phyloP scores from a whole-genome alignment of 345 rosid species.

The Anacardium occidentale region DNA sequence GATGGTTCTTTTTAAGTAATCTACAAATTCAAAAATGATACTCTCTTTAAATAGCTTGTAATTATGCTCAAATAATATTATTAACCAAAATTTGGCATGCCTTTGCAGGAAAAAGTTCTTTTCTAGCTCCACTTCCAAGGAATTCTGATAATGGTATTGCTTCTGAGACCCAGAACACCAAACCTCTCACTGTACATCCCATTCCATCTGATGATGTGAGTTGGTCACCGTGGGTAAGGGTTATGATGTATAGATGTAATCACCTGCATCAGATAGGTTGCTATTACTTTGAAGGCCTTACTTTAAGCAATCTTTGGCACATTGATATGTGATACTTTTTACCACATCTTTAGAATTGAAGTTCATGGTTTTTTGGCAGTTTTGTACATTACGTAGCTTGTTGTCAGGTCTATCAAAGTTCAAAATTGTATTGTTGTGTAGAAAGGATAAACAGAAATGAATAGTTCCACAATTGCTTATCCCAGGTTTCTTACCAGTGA shows the following conservation, averaged over 20 bases:
- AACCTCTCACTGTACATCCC: conserved; percentile 51
- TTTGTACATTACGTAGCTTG: neutral
- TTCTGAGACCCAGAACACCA: conserved; percentile 33
- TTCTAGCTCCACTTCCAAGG: conserved; percentile 57
- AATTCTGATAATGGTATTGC: conserved; percentile 39
- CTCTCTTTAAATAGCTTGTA: neutral
- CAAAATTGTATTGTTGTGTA: neutral
- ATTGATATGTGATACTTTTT: neutral
- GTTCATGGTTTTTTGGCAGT: neutral
- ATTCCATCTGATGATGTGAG: conserved; percentile 38
- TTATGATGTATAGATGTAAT: neutral
- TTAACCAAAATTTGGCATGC: conserved; percentile 12
- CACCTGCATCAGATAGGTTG: neutral
- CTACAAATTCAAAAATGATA: neutral
- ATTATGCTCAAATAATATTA: conserved; percentile 14
- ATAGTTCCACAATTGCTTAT: neutral
- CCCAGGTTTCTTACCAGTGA: neutral
- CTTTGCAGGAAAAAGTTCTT: conserved; percentile 53
- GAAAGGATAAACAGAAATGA: neutral
- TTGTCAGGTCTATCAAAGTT: neutral
- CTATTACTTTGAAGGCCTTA: neutral
- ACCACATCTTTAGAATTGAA: neutral
- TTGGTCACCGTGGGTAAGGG: conserved; percentile 36
- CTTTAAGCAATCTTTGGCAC: neutral
- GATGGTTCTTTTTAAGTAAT: neutral